Conservation (phyloP, 257 asterid genomes). For the Solanum pinnatisectum region DNA sequence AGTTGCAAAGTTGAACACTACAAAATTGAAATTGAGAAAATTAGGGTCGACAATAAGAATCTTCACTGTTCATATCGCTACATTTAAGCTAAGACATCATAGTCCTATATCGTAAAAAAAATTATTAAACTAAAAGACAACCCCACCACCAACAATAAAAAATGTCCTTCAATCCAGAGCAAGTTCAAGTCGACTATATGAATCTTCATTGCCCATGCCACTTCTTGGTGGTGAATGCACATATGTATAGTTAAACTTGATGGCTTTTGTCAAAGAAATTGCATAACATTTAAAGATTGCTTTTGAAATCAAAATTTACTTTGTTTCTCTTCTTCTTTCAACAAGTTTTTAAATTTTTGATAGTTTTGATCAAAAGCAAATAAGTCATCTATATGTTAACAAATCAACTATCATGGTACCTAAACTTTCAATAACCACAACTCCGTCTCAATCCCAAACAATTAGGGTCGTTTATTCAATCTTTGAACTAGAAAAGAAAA, state of each 20-base stretch:
- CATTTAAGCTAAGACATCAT: neutral
- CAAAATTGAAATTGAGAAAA: neutral
- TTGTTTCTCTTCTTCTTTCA: neutral
- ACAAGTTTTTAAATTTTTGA: neutral
- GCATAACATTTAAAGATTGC: neutral
- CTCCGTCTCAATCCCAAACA: too few species aligned
- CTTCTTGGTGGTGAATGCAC: too few species aligned
- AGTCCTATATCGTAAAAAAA: neutral
- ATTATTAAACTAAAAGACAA: neutral
- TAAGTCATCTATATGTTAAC: neutral
- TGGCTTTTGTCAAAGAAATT: neutral
- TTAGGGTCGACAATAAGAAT: neutral
- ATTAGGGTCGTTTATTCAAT: too few species aligned
- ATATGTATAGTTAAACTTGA: neutral
- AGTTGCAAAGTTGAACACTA: constrained; percentile 59
- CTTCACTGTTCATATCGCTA: neutral
- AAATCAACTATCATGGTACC: neutral
- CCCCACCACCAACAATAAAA: neutral
- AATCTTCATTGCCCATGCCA: neutral
- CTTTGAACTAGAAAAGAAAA: too few species aligned
- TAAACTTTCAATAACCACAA: too few species aligned
- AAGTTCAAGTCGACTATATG: neutral
- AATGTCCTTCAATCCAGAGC: neutral
- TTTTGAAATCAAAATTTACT: neutral
- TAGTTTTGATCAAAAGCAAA: neutral